Conservation (phyloP, 2,329 filamentous ascomycete genomes). For the Chalaropsis thielavioides region DNA sequence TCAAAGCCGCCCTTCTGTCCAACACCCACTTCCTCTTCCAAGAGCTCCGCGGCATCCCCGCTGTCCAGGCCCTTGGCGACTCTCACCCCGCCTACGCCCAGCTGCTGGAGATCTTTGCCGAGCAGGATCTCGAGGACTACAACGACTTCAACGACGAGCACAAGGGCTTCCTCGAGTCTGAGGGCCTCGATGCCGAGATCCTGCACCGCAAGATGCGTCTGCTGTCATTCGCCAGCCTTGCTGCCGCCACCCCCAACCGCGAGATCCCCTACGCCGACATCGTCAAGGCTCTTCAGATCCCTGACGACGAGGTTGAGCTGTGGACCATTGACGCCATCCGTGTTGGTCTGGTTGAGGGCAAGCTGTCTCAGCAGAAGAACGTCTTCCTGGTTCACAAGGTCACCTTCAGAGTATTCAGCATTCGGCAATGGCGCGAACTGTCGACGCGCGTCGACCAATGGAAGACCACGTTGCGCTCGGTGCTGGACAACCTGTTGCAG, state of each 20-base stretch:
- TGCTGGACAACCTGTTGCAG: slow-evolving; percentile 61
- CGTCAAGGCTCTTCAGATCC: slow-evolving; percentile 69
- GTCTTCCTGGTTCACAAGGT: slow-evolving; percentile 93
- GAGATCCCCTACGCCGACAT: slow-evolving; percentile 82
- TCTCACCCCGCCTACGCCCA: slow-evolving; percentile 77
- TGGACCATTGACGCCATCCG: slow-evolving; percentile 99
- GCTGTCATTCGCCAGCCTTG: slow-evolving; percentile 79
- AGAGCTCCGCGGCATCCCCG: slow-evolving; percentile 67
- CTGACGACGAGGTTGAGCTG: slow-evolving; percentile 76
- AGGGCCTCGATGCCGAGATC: slow-evolving; percentile 54
- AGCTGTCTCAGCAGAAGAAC: slow-evolving; percentile 81
- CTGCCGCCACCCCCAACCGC: slow-evolving; percentile 67
- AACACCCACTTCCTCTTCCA: slow-evolving; percentile 54
- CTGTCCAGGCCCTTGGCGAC: slow-evolving; percentile 73
- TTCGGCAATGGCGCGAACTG: slow-evolving; percentile 96
- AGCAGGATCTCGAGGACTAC: slow-evolving; percentile 89
- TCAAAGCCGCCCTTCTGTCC: slow-evolving; percentile 40
- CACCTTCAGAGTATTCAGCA: slow-evolving; percentile 90
- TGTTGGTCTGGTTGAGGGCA: slow-evolving; percentile 87
- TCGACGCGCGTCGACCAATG: slow-evolving; percentile 82
- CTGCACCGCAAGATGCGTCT: slow-evolving; percentile 93
- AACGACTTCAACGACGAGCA: slow-evolving; percentile 91
- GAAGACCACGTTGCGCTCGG: slow-evolving; percentile 65
- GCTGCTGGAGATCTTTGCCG: slow-evolving; percentile 86
- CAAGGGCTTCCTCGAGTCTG: slow-evolving; percentile 66